phyloP scores from a whole-genome alignment of 495 filamentous ascomycete species.

The Aspergillus nanangensis region DNA sequence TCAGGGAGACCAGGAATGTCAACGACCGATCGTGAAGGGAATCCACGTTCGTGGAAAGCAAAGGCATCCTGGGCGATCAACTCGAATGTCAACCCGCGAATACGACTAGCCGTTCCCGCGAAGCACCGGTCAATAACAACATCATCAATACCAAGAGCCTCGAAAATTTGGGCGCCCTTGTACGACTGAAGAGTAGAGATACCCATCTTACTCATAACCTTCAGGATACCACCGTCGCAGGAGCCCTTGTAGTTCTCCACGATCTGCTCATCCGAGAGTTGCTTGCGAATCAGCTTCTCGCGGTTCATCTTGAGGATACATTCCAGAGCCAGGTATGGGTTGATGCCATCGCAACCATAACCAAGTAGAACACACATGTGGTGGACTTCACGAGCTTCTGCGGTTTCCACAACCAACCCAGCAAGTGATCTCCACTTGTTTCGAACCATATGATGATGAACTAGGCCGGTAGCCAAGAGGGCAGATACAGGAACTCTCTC shows the following conservation, averaged over 20 bases:
- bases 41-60: conserved; percentile 94
- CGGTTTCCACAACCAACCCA: conserved; percentile 88
- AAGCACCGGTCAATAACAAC: conserved; percentile 96
- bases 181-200: conserved; percentile 98
- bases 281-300: conserved; percentile 89
- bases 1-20: conserved; percentile 83
- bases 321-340: conserved; percentile 95
- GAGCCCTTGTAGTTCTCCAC: conserved; percentile 98
- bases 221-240: conserved; percentile 95
- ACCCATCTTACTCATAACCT: conserved; percentile 99
- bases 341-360: conserved; percentile 94
- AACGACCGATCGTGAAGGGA: conserved; percentile 75
- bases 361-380: conserved; percentile 98
- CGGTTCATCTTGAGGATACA: conserved; percentile 98
- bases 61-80: conserved; percentile 96
- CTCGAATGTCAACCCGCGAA: conserved; percentile 94
- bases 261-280: conserved; percentile 75
- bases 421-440: conserved; percentile 95
- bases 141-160: conserved; percentile 96
- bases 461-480: conserved; percentile 86
- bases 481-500: conserved; percentile 86
- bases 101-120: conserved; percentile 89
- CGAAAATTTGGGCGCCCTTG: conserved; percentile 99
- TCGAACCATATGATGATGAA: conserved; percentile 94
- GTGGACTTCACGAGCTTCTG: conserved; percentile 96